Conservation (phyloP, 1,139 yeast genomes). For the Yamadazyma membranifaciens region DNA sequence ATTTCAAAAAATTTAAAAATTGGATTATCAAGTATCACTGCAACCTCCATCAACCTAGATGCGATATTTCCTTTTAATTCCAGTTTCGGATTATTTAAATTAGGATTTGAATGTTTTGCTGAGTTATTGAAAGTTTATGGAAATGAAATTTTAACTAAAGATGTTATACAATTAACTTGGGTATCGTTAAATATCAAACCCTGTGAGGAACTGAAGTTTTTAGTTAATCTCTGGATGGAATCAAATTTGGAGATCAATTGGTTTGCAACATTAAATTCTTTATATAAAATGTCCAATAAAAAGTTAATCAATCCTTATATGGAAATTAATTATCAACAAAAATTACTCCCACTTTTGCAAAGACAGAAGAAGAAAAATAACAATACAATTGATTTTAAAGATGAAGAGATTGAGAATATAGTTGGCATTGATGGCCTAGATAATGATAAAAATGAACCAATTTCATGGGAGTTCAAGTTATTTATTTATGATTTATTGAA, state of each 20-base stretch:
- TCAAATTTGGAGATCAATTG: slow-evolving; percentile 36
- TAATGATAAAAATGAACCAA: slow-evolving; percentile 54
- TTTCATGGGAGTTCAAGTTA: slow-evolving; percentile 67
- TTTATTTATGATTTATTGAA: slow-evolving; percentile 60
- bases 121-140: slow-evolving; percentile 43
- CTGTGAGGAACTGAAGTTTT: slow-evolving; percentile 32
- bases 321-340: slow-evolving; percentile 40
- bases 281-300: slow-evolving; percentile 38
- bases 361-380: slow-evolving; percentile 42
- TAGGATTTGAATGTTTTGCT: slow-evolving; percentile 40
- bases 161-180: slow-evolving; percentile 41
- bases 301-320: slow-evolving; percentile 39
- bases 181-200: slow-evolving; percentile 44
- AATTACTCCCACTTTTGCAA: slow-evolving; percentile 43
- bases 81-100: slow-evolving; percentile 32
- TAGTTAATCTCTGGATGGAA: slow-evolving; percentile 43
- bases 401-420: slow-evolving; percentile 47
- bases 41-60: slow-evolving; percentile 35
- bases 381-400: slow-evolving; percentile 34
- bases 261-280: slow-evolving; percentile 39
- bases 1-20: slow-evolving; percentile 38
- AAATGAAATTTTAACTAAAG: slow-evolving; percentile 30
- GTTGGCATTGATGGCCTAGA: slow-evolving; percentile 30
- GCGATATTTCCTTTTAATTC: slow-evolving; percentile 42
- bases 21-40: slow-evolving; percentile 32